A percentile compares a stretch with the other conserved stretches of the same genome.
phyloP scores from a whole-genome alignment of 768 basidiomycete genomes.

The Suillus paluster region DNA sequence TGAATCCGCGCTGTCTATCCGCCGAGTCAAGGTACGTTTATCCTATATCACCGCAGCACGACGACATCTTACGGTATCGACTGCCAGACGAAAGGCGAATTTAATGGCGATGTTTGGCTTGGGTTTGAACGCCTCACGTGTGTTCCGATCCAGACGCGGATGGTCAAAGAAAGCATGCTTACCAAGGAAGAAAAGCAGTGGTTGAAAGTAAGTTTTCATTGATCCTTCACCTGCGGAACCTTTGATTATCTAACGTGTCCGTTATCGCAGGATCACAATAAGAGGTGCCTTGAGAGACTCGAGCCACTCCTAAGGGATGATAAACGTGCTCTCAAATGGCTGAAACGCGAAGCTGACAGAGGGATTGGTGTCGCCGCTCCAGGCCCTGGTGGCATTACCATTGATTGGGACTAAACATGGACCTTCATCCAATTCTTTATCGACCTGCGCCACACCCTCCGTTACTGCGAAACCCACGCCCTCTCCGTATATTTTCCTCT shows the following conservation, averaged over 20 bases:
- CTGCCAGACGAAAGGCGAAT: constrained; percentile 67
- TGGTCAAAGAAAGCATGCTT: constrained; percentile 86
- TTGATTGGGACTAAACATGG: constrained; percentile 71
- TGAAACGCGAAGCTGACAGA: constrained; percentile 75
- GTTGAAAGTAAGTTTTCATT: constrained; percentile 64
- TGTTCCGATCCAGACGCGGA: constrained; percentile 90
- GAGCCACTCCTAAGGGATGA: constrained; percentile 73
- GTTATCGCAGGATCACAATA: constrained; percentile 74
- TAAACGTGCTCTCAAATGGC: constrained; percentile 80
- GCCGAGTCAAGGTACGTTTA: constrained; percentile 51
- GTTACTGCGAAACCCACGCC: constrained; percentile 27
- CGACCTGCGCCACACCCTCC: constrained; percentile 12
- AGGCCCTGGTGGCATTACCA: constrained; percentile 70
- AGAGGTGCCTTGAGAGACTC: constrained; percentile 66
- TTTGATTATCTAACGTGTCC: constrained; percentile 14
- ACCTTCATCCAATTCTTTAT: neutral
- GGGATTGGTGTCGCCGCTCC: constrained; percentile 70
- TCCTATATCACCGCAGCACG: constrained; percentile 12
- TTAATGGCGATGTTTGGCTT: constrained; percentile 80
- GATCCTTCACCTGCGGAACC: neutral
- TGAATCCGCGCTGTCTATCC: constrained; percentile 83
- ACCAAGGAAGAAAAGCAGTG: constrained; percentile 86
- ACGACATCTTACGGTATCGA: constrained; percentile 12
- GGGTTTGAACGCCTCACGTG: constrained; percentile 92
- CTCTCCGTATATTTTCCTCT: constrained; percentile 5